Conservation (phyloP, 495 filamentous ascomycete genomes). For the Podospora pseudocomata region DNA sequence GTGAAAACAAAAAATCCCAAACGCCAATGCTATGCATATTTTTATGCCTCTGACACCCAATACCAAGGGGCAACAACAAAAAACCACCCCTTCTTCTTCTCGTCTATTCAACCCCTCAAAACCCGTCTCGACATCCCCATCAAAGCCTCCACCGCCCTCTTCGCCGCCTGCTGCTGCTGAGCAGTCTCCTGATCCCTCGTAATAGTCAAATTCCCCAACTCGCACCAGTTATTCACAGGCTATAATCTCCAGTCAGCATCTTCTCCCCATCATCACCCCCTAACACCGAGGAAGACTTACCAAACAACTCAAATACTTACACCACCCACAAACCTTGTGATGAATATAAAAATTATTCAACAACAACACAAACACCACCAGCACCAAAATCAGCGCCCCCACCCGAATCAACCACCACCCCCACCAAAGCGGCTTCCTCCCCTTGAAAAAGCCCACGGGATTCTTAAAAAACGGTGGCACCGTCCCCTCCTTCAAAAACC, state of each 20-base stretch:
- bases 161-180: not conserved
- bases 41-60: not conserved
- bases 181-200: not conserved
- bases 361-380: constrained; percentile 79
- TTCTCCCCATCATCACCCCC: too few species aligned
- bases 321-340: constrained; percentile 76
- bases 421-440: constrained; percentile 92
- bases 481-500: constrained; percentile 38
- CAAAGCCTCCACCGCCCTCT: not conserved
- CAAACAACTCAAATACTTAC: constrained; percentile 88
- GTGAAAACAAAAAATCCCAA: not conserved
- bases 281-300: constrained; percentile 52
- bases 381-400: constrained; percentile 69
- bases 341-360: constrained; percentile 86
- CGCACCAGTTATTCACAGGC: constrained; percentile 77
- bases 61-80: not conserved
- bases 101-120: not conserved
- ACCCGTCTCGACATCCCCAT: not conserved
- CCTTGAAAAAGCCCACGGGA: constrained; percentile 83
- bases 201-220: constrained; percentile 55
- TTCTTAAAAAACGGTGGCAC: constrained; percentile 59
- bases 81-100: not conserved
- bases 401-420: constrained; percentile 89
- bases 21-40: not conserved
- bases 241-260: constrained; percentile 25